Evolutionary conservation across 768 basidiomycete species (phyloP).

Genomic region (Macrolepiota fuliginosa): DNA sequence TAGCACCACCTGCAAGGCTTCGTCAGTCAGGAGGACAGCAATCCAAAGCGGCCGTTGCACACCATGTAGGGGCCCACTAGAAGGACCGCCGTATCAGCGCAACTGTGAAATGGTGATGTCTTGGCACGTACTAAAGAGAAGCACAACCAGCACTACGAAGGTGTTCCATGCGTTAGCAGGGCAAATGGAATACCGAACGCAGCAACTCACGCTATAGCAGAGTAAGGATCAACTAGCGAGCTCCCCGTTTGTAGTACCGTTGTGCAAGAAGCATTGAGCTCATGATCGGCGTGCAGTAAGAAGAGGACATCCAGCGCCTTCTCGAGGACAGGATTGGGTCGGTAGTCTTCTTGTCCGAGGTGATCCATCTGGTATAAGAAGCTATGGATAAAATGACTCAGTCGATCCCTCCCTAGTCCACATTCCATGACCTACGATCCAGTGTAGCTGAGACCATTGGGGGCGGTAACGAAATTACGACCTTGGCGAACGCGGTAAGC

Average conservation of each 20-base stretch:
- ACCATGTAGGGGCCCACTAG: slow-evolving; percentile 73
- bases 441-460: slow-evolving; percentile 78
- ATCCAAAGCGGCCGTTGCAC: background rate
- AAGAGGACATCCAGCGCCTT: slow-evolving; percentile 88
- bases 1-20: slow-evolving; percentile 65
- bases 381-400: slow-evolving; percentile 28
- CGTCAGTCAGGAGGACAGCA: slow-evolving; percentile 6
- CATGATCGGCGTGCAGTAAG: slow-evolving; percentile 88
- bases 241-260: slow-evolving; percentile 87
- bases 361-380: slow-evolving; percentile 94
- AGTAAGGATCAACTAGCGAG: slow-evolving; percentile 89
- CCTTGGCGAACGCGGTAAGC: slow-evolving; percentile 92
- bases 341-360: slow-evolving; percentile 67
- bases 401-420: background rate
- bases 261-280: slow-evolving; percentile 83
- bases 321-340: slow-evolving; percentile 80
- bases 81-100: slow-evolving; percentile 9
- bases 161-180: background rate
- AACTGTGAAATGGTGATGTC: background rate
- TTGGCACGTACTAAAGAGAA: slow-evolving; percentile 72
- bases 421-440: slow-evolving; percentile 56
- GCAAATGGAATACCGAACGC: background rate
- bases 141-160: slow-evolving; percentile 75
- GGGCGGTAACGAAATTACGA: slow-evolving; percentile 82
- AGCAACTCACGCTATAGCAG: slow-evolving; percentile 66